phyloP scores from a whole-genome alignment of 768 basidiomycete species.

The Tulasnella sp. region DNA sequence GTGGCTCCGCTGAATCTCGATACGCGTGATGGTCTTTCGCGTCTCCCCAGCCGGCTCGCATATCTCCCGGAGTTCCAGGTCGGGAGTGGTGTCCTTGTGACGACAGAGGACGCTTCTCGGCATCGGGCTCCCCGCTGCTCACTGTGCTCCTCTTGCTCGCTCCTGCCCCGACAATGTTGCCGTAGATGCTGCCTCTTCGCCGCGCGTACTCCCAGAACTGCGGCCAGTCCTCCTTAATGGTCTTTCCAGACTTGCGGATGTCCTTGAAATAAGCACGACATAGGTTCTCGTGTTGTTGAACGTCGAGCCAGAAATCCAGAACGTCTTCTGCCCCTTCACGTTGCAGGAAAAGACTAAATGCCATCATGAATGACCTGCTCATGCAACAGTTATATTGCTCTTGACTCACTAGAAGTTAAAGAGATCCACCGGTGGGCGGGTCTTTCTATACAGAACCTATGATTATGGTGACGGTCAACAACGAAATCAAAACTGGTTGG shows the following conservation, averaged over 20 bases:
- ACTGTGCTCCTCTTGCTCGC: constrained; percentile 74
- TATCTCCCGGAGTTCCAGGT: constrained; percentile 59
- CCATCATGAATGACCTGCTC: neutral
- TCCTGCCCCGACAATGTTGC: constrained; percentile 79
- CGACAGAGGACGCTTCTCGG: constrained; percentile 65
- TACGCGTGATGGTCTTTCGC: constrained; percentile 38
- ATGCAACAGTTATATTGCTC: neutral
- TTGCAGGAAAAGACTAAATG: constrained; percentile 84
- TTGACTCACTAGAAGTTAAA: constrained; percentile 96
- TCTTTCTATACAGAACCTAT: constrained; percentile 88
- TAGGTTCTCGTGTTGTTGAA: constrained; percentile 98
- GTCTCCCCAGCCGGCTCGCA: constrained; percentile 44
- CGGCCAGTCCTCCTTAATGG: constrained; percentile 97
- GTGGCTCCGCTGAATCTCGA: constrained; percentile 23
- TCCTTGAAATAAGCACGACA: constrained; percentile 99
- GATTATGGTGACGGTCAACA: constrained; percentile 41
- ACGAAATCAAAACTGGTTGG: constrained; percentile 21
- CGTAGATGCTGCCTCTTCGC: constrained; percentile 89
- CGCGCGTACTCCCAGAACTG: constrained; percentile 97
- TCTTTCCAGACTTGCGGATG: constrained; percentile 89
- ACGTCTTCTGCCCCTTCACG: constrained; percentile 96
- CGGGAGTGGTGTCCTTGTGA: constrained; percentile 35
- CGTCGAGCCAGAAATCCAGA: constrained; percentile 98
- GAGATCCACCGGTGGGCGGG: constrained; percentile 92
- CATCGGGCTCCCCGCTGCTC: constrained; percentile 75